Percentiles rank a stretch among this genome's conserved stretches.
Evolutionary conservation across 257 asterid genomes (phyloP).

Genomic region (Solanum virginianum): DNA sequence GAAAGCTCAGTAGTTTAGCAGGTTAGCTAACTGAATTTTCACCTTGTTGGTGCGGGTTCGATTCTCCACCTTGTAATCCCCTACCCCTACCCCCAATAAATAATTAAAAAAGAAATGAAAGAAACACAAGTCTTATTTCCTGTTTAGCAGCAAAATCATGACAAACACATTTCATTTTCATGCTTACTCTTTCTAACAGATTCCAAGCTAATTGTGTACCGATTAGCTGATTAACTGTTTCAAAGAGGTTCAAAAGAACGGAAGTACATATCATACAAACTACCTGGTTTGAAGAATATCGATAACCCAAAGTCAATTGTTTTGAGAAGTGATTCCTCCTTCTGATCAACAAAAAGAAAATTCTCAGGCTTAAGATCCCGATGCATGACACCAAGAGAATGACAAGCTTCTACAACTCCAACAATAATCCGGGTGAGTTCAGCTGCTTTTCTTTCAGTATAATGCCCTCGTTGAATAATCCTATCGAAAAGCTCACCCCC

Average conservation of each 20-base stretch:
- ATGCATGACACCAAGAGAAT: conserved; percentile 91
- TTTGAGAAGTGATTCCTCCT: conserved; percentile 84
- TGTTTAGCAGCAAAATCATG: not conserved
- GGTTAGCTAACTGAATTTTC: too few species aligned
- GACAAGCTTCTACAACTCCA: conserved; percentile 94
- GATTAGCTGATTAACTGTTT: not conserved
- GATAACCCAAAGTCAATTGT: conserved; percentile 91
- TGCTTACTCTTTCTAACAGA: not conserved
- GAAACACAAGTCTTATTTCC: not conserved
- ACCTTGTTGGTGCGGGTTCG: too few species aligned
- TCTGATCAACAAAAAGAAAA: conserved; percentile 71
- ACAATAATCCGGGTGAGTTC: conserved; percentile 88
- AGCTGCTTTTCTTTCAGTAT: conserved; percentile 88
- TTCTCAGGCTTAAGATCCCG: conserved; percentile 95
- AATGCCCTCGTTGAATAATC: conserved; percentile 85
- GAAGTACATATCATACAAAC: not conserved
- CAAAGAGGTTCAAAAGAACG: not conserved
- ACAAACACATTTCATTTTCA: not conserved
- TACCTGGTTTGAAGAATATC: conserved; percentile 89
- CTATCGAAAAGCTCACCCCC: conserved; percentile 95
- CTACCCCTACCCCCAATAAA: too few species aligned
- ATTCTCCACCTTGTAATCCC: too few species aligned
- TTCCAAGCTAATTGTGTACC: not conserved
- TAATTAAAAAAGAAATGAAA: not conserved
- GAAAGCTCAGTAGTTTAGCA: too few species aligned